phyloP scores from a whole-genome alignment of 1,284 basidiomycete species.

The Tausonia pullulans region DNA sequence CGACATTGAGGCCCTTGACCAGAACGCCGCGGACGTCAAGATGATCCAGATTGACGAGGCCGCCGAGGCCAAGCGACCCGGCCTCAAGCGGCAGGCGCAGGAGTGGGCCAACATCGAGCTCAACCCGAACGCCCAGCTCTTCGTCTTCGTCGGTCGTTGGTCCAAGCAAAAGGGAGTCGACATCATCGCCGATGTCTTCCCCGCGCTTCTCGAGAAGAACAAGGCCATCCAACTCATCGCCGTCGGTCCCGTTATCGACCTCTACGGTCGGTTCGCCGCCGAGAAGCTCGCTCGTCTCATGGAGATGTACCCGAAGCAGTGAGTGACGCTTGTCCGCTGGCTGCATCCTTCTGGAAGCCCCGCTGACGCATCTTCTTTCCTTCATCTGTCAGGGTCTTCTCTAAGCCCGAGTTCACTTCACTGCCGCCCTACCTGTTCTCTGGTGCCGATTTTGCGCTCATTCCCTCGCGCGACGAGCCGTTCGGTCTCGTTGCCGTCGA shows the following conservation, averaged over 20 bases:
- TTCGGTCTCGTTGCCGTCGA: conserved; percentile 87
- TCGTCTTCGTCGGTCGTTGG: conserved; percentile 92
- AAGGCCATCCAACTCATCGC: conserved; percentile 73
- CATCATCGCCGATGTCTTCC: conserved; percentile 87
- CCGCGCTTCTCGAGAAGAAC: conserved; percentile 72
- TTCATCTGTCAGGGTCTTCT: conserved; percentile 42
- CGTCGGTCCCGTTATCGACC: conserved; percentile 84
- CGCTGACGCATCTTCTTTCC: background rate
- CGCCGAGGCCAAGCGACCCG: conserved; percentile 72
- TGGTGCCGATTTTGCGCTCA: conserved; percentile 85
- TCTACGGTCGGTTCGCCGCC: conserved; percentile 85
- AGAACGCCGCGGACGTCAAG: conserved; percentile 54
- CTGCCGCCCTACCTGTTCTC: conserved; percentile 83
- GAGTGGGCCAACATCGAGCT: conserved; percentile 87
- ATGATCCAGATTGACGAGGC: conserved; percentile 64
- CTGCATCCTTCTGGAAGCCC: background rate
- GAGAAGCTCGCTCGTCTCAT: conserved; percentile 82
- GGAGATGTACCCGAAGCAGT: conserved; percentile 82
- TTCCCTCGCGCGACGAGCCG: conserved; percentile 87
- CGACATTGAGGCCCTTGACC: conserved; percentile 82
- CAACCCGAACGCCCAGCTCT: conserved; percentile 74
- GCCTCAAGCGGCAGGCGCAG: conserved; percentile 77
- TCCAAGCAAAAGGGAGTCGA: conserved; percentile 90
- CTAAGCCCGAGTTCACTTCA: conserved; percentile 86
- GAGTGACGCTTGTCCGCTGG: conserved; percentile 39